A percentile compares a stretch with the other conserved stretches of the same genome.
These are phyloP conservation scores for Hanseniaspora nectarophila DNA, from an alignment of 805 yeast genomes.

Conservation along the genomic window DNA sequence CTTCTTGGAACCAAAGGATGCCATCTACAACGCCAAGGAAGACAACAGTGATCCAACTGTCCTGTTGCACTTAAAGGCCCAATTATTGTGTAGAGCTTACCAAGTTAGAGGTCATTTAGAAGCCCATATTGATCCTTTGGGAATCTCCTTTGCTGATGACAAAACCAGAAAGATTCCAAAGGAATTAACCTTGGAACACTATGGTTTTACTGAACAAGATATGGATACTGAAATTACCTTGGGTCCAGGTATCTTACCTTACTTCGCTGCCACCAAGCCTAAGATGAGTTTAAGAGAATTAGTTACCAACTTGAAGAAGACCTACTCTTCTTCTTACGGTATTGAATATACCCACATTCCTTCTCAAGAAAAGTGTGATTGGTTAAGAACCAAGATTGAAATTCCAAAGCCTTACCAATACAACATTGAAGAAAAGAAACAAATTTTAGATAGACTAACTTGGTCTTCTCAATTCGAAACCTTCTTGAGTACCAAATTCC, in stretches of 20 bases:
- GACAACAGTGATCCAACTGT: constrained; percentile 42
- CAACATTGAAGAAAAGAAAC: constrained; percentile 82
- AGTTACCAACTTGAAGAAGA: constrained; percentile 61
- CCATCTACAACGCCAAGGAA: constrained; percentile 28
- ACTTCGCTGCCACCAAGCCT: constrained; percentile 57
- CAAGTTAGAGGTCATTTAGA: constrained; percentile 97
- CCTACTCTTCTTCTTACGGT: constrained; percentile 84
- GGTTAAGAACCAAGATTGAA: constrained; percentile 95
- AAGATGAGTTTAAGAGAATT: constrained; percentile 68
- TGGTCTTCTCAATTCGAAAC: constrained; percentile 94
- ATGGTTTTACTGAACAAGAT: constrained; percentile 82
- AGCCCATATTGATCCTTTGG: constrained; percentile 93
- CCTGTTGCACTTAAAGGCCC: constrained; percentile 83
- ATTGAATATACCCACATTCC: constrained; percentile 95
- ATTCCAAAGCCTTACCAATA: constrained; percentile 78
- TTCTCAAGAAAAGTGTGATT: constrained; percentile 87
- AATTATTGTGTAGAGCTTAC: constrained; percentile 91
- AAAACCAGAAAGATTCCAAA: constrained; percentile 46
- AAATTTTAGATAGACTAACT: constrained; percentile 86
- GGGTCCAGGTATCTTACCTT: constrained; percentile 95
- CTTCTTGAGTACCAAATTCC: constrained; percentile 88
- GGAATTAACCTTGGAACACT: constrained; percentile 84
- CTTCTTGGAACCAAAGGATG: constrained; percentile 19
- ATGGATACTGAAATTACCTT: constrained; percentile 69
- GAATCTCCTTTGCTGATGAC: constrained; percentile 71